Base-by-base conservation (phyloP, 345 rosid species). In the Streptanthus diversifolius region DNA sequence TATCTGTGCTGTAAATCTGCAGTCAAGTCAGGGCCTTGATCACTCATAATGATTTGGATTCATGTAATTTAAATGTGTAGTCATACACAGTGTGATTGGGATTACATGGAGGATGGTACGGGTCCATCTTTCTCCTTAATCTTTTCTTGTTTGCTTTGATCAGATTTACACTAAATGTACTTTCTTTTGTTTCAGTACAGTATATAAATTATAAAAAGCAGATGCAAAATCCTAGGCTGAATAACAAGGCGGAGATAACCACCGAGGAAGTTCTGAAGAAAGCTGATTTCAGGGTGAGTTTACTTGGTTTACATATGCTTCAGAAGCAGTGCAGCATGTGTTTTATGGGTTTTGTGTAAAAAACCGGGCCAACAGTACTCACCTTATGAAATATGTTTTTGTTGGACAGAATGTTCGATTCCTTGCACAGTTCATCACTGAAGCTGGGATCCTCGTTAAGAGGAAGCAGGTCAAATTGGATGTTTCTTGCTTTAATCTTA, bases 201-300 rank as follows among this genome's bases (percentile, higher is more conserved):
- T 88, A 86, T 79, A 77, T 86, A 24, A 87, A 79, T 78, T 85
- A 83, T 68, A 86, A 3, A 62, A 88, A 37, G 74, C 88, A 78
- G 25, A 70, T 70, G 30, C 73, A 59, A 14, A 83, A 45, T 32
- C 75, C 77, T 67, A 7, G 45, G 19, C 72, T 19, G 78, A 74
- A 62, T 18, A n/a, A 0, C 14, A 80, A 83, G 58, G 78, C 83
- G 79, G 79, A 84, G 55, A 72, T 83, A 67, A 84, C 93, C 29
- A 92, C 96, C 0, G 76, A 72, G 39, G 92, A 88, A 81, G 96
- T 80, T 74, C 77, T 88, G 41, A 43, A 36, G 71, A 82, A 81
- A 61, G 98, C 92, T 67, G 95, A 90, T 82, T 92, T 92, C 77
- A 81, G 96, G 92, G 98, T 88, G 75, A 84, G 90, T 72, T 22